phyloP scores from a whole-genome alignment of 129 eudicot genomes.

The Gnaphalium uliginosum region DNA sequence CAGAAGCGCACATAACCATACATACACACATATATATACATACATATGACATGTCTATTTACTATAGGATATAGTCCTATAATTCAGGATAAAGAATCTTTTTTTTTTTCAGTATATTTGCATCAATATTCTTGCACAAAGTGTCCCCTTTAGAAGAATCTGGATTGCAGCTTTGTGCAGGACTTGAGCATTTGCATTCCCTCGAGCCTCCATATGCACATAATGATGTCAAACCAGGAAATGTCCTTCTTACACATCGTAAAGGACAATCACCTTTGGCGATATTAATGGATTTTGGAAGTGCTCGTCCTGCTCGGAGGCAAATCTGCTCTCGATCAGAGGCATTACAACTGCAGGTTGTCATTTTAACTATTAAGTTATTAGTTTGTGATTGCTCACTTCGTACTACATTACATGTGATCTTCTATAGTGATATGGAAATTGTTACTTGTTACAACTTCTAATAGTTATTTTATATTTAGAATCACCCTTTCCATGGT shows the following conservation, averaged over 20 bases:
- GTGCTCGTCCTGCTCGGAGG: constrained; percentile 88
- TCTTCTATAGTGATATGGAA: not conserved
- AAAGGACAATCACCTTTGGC: constrained; percentile 87
- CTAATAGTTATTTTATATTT: not conserved
- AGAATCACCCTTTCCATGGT: not conserved
- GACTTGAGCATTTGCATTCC: constrained; percentile 85
- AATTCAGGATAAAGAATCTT: not conserved
- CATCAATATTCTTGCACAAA: constrained; percentile 22
- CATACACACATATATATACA: not conserved
- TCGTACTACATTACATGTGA: not conserved
- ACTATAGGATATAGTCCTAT: not conserved
- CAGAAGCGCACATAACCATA: constrained; percentile 4
- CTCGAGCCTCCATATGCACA: constrained; percentile 89
- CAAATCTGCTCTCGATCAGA: constrained; percentile 85
- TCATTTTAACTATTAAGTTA: not conserved
- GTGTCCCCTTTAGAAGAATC: constrained; percentile 17
- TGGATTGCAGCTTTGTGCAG: constrained; percentile 84
- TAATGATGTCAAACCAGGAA: constrained; percentile 94
- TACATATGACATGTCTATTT: not conserved
- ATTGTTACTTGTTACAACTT: not conserved
- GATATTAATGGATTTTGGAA: constrained; percentile 92
- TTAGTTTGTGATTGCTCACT: not conserved
- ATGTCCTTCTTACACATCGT: constrained; percentile 77
- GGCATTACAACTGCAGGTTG: constrained; percentile 87
- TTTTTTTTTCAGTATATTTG: constrained; percentile 2